These are phyloP conservation scores for Santalum album DNA, from an alignment of 164 flowering plant genomes.

Conservation along the genomic window DNA sequence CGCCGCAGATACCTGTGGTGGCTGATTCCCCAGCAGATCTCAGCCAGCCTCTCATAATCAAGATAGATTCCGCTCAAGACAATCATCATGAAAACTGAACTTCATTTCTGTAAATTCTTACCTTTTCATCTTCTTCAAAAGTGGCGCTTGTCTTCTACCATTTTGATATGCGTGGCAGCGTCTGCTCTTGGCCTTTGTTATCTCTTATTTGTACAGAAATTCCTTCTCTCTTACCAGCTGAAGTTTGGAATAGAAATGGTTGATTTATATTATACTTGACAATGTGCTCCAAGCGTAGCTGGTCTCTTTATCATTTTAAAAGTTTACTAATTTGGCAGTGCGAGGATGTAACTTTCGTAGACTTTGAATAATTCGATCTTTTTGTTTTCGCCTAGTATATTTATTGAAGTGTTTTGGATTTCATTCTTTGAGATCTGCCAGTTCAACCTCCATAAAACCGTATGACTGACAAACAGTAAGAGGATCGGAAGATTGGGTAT, in stretches of 20 bases:
- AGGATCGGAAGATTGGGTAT: too few species aligned
- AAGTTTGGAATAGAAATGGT: conserved; percentile 5
- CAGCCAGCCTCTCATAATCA: conserved; percentile 7
- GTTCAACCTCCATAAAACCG: too few species aligned
- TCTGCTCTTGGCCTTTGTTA: conserved; percentile 7
- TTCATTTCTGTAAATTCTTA: background rate
- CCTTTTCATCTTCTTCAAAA: background rate
- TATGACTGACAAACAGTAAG: too few species aligned
- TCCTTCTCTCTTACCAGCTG: background rate
- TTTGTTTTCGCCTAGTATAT: too few species aligned
- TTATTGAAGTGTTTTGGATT: too few species aligned
- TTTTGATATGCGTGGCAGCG: background rate
- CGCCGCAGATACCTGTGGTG: background rate
- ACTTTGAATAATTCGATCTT: too few species aligned
- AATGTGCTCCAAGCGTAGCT: background rate
- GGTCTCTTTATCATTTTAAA: background rate
- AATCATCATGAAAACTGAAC: background rate
- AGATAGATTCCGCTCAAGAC: conserved; percentile 5
- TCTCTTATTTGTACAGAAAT: conserved; percentile 11
- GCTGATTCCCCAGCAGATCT: conserved; percentile 2
- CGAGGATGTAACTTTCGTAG: too few species aligned
- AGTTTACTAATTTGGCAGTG: too few species aligned
- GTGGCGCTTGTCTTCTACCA: background rate
- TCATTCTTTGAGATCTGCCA: too few species aligned
- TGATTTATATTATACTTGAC: background rate